Evolutionary conservation across 2,329 filamentous ascomycete species (phyloP).

Genomic region (Exophiala lecanii-corni): DNA sequence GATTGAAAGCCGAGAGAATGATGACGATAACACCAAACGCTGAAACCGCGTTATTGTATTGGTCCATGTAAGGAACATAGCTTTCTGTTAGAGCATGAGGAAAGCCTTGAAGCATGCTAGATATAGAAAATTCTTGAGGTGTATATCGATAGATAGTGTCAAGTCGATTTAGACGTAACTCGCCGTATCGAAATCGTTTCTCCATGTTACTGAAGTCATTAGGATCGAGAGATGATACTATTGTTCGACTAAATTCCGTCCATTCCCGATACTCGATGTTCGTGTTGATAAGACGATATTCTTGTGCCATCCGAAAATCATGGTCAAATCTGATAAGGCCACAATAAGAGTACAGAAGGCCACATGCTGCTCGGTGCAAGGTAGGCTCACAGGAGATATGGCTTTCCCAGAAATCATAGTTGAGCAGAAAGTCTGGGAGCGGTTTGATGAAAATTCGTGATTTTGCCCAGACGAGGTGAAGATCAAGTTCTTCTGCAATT

Average conservation of each 20-base stretch:
- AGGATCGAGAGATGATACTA: slow-evolving; percentile 1
- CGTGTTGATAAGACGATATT: slow-evolving; percentile 1
- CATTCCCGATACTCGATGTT: not conserved
- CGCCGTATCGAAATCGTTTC: slow-evolving; percentile 40
- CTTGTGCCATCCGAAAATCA: slow-evolving; percentile 4
- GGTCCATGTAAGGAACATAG: slow-evolving; percentile 6
- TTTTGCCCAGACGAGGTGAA: slow-evolving; percentile 28
- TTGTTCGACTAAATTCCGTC: slow-evolving; percentile 1
- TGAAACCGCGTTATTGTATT: slow-evolving; percentile 3
- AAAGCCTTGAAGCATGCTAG: slow-evolving; percentile 5
- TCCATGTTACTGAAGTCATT: slow-evolving; percentile 27
- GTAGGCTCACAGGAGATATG: slow-evolving; percentile 1
- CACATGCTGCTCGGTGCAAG: slow-evolving; percentile 2
- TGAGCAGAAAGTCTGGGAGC: slow-evolving; percentile 27
- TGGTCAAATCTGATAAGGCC: slow-evolving; percentile 2
- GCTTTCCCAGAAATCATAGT: slow-evolving; percentile 13
- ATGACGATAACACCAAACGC: slow-evolving; percentile 4
- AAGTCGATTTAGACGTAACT: slow-evolving; percentile 42
- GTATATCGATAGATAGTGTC: slow-evolving; percentile 32
- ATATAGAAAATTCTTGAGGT: slow-evolving; percentile 3
- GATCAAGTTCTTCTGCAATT: slow-evolving; percentile 27
- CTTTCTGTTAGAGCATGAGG: slow-evolving; percentile 4
- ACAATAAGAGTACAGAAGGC: slow-evolving; percentile 4
- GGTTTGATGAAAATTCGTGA: slow-evolving; percentile 29
- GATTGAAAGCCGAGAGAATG: slow-evolving; percentile 7